Percentiles rank a stretch among this genome's conserved stretches.
Evolutionary conservation across 331 rosid species (phyloP).

Genomic region (Pyracantha coccinea): DNA sequence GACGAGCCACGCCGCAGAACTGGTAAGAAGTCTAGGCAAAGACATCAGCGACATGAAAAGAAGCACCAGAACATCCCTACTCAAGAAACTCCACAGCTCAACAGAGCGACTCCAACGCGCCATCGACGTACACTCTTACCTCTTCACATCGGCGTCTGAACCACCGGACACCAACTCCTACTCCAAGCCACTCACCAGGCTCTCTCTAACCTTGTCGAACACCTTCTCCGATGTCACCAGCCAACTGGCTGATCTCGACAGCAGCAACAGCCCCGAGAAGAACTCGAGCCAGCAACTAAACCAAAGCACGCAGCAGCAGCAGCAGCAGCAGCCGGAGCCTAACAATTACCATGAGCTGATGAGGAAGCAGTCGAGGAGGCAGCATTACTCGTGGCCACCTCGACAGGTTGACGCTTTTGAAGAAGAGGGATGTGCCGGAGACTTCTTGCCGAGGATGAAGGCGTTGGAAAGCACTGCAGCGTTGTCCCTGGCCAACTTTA

Average conservation of each 20-base stretch:
- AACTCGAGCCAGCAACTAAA: constrained; percentile 11
- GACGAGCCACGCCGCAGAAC: constrained; percentile 50
- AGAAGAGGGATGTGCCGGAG: constrained; percentile 21
- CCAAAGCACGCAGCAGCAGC: constrained; percentile 11
- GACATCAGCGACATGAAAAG: constrained; percentile 47
- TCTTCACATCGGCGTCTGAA: constrained; percentile 32
- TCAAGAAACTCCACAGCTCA: constrained; percentile 42
- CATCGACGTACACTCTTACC: constrained; percentile 46
- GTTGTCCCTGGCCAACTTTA: constrained; percentile 54
- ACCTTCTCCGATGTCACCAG: constrained; percentile 2
- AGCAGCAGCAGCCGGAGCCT: constrained; percentile 11
- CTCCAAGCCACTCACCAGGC: constrained; percentile 31
- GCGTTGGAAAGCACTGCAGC: constrained; percentile 53
- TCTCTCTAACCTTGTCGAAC: constrained; percentile 19
- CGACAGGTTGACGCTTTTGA: constrained; percentile 45
- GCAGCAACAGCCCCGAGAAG: constrained; percentile 8
- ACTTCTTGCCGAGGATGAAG: constrained; percentile 32
- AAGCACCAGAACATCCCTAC: constrained; percentile 24
- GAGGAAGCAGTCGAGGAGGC: constrained; percentile 52
- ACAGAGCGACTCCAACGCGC: constrained; percentile 52
- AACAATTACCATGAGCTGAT: constrained; percentile 19
- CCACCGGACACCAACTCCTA: constrained; percentile 10
- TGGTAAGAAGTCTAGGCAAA: constrained; percentile 45
- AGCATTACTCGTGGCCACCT: constrained; percentile 63
- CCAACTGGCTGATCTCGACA: constrained; percentile 13